Evolutionary conservation across 2,329 filamentous ascomycete species (phyloP), one percentile per base, ranked within the genome.

Genomic region (Truncatella angustata): DNA sequence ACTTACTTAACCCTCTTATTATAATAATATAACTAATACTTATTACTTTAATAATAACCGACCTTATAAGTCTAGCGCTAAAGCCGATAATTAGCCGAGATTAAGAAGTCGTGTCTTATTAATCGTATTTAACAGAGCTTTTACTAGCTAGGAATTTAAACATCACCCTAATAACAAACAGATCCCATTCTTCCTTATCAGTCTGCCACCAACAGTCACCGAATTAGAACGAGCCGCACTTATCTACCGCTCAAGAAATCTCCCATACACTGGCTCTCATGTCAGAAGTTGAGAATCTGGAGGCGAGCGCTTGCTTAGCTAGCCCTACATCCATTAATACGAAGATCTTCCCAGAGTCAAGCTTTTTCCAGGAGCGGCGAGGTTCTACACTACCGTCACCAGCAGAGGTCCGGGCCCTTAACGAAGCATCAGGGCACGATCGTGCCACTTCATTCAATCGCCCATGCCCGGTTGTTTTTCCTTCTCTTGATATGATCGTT

Each of bases 401-500:
- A 23, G 55, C 57, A 34, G 56, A 67, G 49, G 52, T 69, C 39
- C 62, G 65, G 58, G 56, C 58, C 18, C 54, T 66, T 36, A 67
- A 66, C 49, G 44, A 58, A 28, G 49, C 51, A 16, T 58, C 58
- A 16, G 57, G 58, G 12, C 18, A 42, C 18, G n/a, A 40, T 21
- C 36, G 50, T 36, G 58, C 55, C 12, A 51, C 36, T 47, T 51
- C 23, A 4, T 65, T 68, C 42, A 51, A 63, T 43, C 60, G 59
- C n/a, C 63, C 68, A 12, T 49, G 60, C 2, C 67, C 67, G 14
- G 67, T 71, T 46, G 54, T 46, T 18, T 54, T 72, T 18, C 64
- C 64, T 47, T 66, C 64, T 4, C 54, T 70, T 18, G 63, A 63
- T 2, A 54, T 72, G 11, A 12, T 67, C 30, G 63, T 72, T 50